Conservation (phyloP, 106 monocot genomes). For the Platanthera zijinensis region DNA sequence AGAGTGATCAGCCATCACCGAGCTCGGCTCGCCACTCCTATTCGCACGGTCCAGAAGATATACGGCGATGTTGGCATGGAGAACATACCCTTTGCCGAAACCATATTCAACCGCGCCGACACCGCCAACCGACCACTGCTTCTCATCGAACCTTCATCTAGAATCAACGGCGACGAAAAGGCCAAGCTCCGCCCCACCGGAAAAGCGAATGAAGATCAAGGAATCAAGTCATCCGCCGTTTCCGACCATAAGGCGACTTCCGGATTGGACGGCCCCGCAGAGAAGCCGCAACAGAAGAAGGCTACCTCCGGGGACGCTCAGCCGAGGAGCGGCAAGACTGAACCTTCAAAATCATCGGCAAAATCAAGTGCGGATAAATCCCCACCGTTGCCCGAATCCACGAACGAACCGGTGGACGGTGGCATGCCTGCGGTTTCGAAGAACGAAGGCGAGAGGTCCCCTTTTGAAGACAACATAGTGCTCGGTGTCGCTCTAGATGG, state of each 20-base stretch:
- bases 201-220: constrained; percentile 35
- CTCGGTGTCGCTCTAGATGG: constrained; percentile 63
- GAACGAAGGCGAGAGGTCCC: constrained; percentile 22
- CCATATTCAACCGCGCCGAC: constrained; percentile 32
- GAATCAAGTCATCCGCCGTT: constrained; percentile 16
- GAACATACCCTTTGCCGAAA: constrained; percentile 64
- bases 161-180: constrained; percentile 52
- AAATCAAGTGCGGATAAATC: constrained; percentile 17
- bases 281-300: constrained; percentile 41
- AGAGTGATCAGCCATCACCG: constrained; percentile 85
- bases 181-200: constrained; percentile 25
- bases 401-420: background rate
- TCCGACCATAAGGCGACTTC: constrained; percentile 28
- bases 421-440: constrained; percentile 1
- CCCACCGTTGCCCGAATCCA: background rate
- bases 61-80: constrained; percentile 63
- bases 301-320: constrained; percentile 14
- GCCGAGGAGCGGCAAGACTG: constrained; percentile 13
- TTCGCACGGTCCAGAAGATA: constrained; percentile 84
- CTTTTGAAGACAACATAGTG: constrained; percentile 59
- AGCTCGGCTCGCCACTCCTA: constrained; percentile 91
- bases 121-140: constrained; percentile 47
- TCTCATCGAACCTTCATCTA: constrained; percentile 53
- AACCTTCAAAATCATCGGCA: constrained; percentile 10
- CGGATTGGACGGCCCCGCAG: constrained; percentile 17